Evolutionary conservation across 2,329 filamentous ascomycete species (phyloP).

Genomic region (Pseudogymnoascus sp.): DNA sequence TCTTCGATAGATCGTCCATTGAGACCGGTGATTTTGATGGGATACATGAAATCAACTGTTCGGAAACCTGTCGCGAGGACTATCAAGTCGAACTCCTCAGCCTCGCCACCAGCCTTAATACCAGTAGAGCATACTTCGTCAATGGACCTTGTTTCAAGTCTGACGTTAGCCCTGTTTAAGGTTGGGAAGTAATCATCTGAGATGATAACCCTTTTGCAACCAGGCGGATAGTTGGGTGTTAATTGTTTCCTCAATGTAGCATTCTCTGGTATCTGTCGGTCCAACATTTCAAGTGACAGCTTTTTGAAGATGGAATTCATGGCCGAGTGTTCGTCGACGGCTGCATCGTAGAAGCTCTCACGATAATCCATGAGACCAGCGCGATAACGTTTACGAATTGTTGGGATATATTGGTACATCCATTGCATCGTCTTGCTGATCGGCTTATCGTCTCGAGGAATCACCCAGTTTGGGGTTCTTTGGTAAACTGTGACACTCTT

Average conservation of each 20-base stretch:
- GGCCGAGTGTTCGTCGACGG: not conserved
- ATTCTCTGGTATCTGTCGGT: slow-evolving; percentile 39
- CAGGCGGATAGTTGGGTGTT: slow-evolving; percentile 46
- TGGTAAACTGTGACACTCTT: slow-evolving; percentile 49
- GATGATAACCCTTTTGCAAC: slow-evolving; percentile 50
- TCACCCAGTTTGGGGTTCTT: slow-evolving; percentile 53
- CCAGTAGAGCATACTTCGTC: slow-evolving; percentile 39
- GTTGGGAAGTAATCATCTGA: slow-evolving; percentile 51
- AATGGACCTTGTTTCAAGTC: slow-evolving; percentile 46
- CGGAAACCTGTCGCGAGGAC: slow-evolving; percentile 54
- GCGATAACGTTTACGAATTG: slow-evolving; percentile 45
- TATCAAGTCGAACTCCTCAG: slow-evolving; percentile 48
- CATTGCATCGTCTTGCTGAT: slow-evolving; percentile 32
- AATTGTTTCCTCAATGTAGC: slow-evolving; percentile 47
- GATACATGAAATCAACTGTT: slow-evolving; percentile 44
- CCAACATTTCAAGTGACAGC: slow-evolving; percentile 30
- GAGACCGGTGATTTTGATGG: not conserved
- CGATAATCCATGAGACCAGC: slow-evolving; percentile 49
- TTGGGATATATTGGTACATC: slow-evolving; percentile 40
- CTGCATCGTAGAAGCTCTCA: slow-evolving; percentile 40
- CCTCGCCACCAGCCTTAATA: slow-evolving; percentile 39
- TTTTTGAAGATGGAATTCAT: slow-evolving; percentile 35
- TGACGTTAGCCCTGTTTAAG: slow-evolving; percentile 41
- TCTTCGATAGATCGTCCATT: slow-evolving; percentile 26
- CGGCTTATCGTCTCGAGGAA: slow-evolving; percentile 45